Base-by-base conservation (phyloP, 2,329 filamentous ascomycete species). In the Penicillium decumbens region DNA sequence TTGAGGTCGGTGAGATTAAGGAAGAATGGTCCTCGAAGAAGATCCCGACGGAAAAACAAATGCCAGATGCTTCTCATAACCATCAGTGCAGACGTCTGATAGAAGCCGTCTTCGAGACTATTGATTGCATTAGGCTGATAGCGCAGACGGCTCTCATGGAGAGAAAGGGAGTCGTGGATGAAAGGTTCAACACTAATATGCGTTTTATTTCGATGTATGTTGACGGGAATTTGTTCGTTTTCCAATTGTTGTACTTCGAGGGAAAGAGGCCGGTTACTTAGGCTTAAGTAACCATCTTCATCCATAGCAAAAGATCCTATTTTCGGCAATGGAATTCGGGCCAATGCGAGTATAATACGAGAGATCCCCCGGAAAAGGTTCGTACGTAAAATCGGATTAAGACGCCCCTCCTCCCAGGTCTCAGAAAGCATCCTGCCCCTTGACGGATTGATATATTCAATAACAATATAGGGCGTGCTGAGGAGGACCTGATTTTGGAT, bases 1-100 rank as follows among this genome's bases (percentile, higher is more conserved):
- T 75, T 66, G 2, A 76, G 50, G 53, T 76, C 72, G 6, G 71
- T 73, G 20, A 74, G 54, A 3, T 30, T 59, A 40, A 65, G 56
- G 39, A 65, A 45, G 50, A 71, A 74, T 1, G 68, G 67, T 3
- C 72, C 68, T 15, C 60, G 53, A n/a, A 57, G 55, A 20, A 70
- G 54, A 54, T 69, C 64, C 9, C 44, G 49, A 3, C 30, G 56
- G 43, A 59, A 66, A 65, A 41, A 65, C 30, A 37, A 66, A 57
- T 29, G 58, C 44, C 20, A 57, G 35, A 47, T 54, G 24, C 48
- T 65, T 67, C 39, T 61, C 65, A 53, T 64, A 41, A 37, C 68
- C 64, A 39, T 56, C 56, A 51, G 54, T 54, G 46, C 63, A 49
- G 51, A 51, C 38, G 24, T 41, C 30, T 61, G 56, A 38, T 57